Evolutionary conservation across 345 rosid genomes (phyloP).

Genomic region (Diplotaxis tenuifolia): DNA sequence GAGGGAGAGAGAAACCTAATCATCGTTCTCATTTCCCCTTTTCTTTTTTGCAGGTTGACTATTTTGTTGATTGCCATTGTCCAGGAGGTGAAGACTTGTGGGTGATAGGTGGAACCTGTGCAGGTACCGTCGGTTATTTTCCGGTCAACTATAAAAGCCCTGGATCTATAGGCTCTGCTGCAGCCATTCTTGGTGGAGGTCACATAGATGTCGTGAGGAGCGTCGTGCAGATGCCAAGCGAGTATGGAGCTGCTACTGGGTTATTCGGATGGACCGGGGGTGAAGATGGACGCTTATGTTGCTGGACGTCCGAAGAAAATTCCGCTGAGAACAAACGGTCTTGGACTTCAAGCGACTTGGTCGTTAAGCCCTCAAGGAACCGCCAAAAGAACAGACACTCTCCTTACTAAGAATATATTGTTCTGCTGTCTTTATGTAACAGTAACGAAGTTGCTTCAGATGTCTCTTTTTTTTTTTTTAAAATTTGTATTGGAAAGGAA

Average conservation of each 20-base stretch:
- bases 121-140: slow-evolving; percentile 78
- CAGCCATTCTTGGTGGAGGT: slow-evolving; percentile 83
- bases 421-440: slow-evolving; percentile 7
- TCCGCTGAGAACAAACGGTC: slow-evolving; percentile 47
- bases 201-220: slow-evolving; percentile 70
- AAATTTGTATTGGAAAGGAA: background rate
- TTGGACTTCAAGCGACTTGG: slow-evolving; percentile 72
- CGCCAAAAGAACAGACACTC: slow-evolving; percentile 54
- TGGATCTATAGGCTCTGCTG: slow-evolving; percentile 56
- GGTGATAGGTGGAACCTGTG: slow-evolving; percentile 84
- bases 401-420: slow-evolving; percentile 47
- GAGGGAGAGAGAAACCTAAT: background rate
- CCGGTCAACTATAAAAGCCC: slow-evolving; percentile 52
- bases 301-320: slow-evolving; percentile 73
- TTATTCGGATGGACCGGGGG: slow-evolving; percentile 93
- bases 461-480: background rate
- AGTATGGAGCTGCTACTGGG: slow-evolving; percentile 44
- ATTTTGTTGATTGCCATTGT: slow-evolving; percentile 81
- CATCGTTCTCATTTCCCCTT: background rate
- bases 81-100: slow-evolving; percentile 66
- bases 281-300: slow-evolving; percentile 89
- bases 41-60: slow-evolving; percentile 66
- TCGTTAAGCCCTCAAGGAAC: slow-evolving; percentile 38
- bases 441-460: background rate
- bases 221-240: slow-evolving; percentile 58